A percentile compares a stretch with the other conserved stretches of the same genome.
These are phyloP conservation scores for Ceratorhiza oryzae-sativae DNA, from an alignment of 1,284 basidiomycete genomes.

Conservation along the genomic window DNA sequence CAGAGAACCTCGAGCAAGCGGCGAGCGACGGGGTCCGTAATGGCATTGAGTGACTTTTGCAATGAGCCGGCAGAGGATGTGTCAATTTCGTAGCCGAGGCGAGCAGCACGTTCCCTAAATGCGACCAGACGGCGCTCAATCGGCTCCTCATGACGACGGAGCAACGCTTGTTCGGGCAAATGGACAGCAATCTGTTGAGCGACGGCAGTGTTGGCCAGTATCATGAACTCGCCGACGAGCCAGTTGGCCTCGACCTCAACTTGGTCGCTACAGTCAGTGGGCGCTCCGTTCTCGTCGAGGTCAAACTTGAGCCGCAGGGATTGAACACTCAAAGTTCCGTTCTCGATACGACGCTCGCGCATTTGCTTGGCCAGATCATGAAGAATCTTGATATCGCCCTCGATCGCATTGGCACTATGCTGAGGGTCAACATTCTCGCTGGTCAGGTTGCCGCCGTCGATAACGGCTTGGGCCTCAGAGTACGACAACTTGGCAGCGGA, in stretches of 20 bases:
- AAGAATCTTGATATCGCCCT: slow-evolving; percentile 77
- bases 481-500: slow-evolving; percentile 90
- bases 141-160: slow-evolving; percentile 92
- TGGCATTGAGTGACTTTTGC: slow-evolving; percentile 80
- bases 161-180: slow-evolving; percentile 92
- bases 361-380: slow-evolving; percentile 76
- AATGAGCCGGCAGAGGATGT: slow-evolving; percentile 79
- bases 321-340: slow-evolving; percentile 79
- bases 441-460: slow-evolving; percentile 72
- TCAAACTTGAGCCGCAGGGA: slow-evolving; percentile 79
- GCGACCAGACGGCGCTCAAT: slow-evolving; percentile 86
- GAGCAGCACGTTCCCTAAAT: slow-evolving; percentile 80
- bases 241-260: slow-evolving; percentile 75
- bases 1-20: slow-evolving; percentile 80
- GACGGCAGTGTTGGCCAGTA: slow-evolving; percentile 88
- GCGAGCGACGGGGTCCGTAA: slow-evolving; percentile 76
- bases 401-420: slow-evolving; percentile 63
- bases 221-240: slow-evolving; percentile 96
- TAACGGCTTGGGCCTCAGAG: slow-evolving; percentile 77
- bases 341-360: slow-evolving; percentile 76
- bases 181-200: slow-evolving; percentile 93
- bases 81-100: slow-evolving; percentile 86
- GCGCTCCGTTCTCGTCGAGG: slow-evolving; percentile 83
- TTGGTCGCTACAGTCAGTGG: slow-evolving; percentile 77
- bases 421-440: slow-evolving; percentile 63